A percentile compares a stretch with the other conserved stretches of the same genome.
phyloP scores from a whole-genome alignment of 2,329 filamentous ascomycete genomes.

The Talaromyces piceae region DNA sequence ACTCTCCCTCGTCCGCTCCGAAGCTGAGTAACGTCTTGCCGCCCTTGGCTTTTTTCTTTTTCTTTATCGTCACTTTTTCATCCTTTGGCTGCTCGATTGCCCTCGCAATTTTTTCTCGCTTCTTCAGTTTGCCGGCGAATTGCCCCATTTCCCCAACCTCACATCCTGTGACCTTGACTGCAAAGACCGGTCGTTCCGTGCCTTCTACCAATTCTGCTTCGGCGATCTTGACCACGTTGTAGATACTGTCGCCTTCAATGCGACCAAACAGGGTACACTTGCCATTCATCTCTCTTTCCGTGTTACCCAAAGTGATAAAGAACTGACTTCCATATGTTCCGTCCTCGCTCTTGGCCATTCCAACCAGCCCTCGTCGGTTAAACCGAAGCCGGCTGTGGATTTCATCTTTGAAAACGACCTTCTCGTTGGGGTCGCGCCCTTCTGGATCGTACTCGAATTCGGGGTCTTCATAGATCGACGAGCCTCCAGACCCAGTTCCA shows the following conservation, averaged over 20 bases:
- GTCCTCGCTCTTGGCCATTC: constrained; percentile 74
- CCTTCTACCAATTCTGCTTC: constrained; percentile 75
- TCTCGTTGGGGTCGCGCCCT: constrained; percentile 40
- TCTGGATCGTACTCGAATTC: constrained; percentile 48
- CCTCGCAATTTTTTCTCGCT: constrained; percentile 31
- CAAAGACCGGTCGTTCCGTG: constrained; percentile 76
- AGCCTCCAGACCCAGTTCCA: constrained; percentile 82
- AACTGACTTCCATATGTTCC: constrained; percentile 93
- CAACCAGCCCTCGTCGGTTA: constrained; percentile 79
- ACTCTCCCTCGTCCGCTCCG: constrained; percentile 36
- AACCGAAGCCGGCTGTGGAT: constrained; percentile 89
- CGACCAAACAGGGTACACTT: constrained; percentile 93
- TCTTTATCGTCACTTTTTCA: constrained; percentile 27
- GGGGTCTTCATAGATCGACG: constrained; percentile 77
- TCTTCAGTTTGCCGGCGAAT: constrained; percentile 38
- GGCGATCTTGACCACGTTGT: constrained; percentile 89
- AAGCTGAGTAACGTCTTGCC: constrained; percentile 42
- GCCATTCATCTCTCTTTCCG: constrained; percentile 73
- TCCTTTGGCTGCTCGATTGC: constrained; percentile 15
- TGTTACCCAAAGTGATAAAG: constrained; percentile 81
- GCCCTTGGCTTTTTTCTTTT: constrained; percentile 35
- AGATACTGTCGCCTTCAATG: constrained; percentile 88
- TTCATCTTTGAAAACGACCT: constrained; percentile 74
- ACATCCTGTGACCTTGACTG: constrained; percentile 59
- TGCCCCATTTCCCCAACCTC: constrained; percentile 41